A percentile compares a stretch with the other conserved stretches of the same genome.
These are phyloP conservation scores for Marasmius fiardii DNA, from an alignment of 1,284 basidiomycete species.

Conservation along the genomic window DNA sequence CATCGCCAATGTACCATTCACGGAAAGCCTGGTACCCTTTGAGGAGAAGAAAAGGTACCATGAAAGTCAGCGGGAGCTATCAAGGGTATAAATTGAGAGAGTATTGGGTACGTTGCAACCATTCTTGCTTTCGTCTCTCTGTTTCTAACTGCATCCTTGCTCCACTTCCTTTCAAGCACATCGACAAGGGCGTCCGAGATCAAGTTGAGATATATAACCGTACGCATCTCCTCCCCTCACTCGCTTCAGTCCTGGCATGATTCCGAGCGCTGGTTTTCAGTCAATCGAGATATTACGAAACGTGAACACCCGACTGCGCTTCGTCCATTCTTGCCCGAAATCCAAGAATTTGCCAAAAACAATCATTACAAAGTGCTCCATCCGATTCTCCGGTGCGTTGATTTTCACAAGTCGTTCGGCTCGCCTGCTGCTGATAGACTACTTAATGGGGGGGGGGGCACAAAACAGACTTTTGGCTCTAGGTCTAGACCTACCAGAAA, in stretches of 20 bases:
- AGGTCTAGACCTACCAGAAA: conserved; percentile 55
- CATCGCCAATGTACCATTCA: conserved; percentile 60
- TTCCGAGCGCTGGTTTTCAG: conserved; percentile 24
- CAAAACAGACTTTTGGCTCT: conserved; percentile 17
- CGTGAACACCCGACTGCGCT: conserved; percentile 45
- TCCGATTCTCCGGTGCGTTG: conserved; percentile 42
- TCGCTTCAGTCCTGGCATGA: background rate
- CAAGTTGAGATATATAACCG: conserved; percentile 58
- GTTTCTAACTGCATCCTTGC: background rate
- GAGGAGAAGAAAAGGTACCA: conserved; percentile 55
- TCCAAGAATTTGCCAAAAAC: conserved; percentile 47
- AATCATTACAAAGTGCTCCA: conserved; percentile 51
- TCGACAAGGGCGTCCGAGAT: conserved; percentile 53
- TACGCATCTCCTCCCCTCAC: conserved; percentile 21
- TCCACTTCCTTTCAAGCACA: conserved; percentile 32
- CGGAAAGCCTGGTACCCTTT: conserved; percentile 34
- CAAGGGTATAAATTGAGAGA: conserved; percentile 57
- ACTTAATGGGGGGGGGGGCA: background rate
- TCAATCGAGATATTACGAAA: conserved; percentile 42
- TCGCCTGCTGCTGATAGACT: no score
- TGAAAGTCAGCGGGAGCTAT: conserved; percentile 49
- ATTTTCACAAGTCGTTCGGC: background rate
- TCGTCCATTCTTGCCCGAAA: conserved; percentile 54
- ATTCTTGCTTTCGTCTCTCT: conserved; percentile 2
- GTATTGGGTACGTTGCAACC: conserved; percentile 44